phyloP scores from a whole-genome alignment of 2,329 filamentous ascomycete species.

The Hypoxylon sp. region DNA sequence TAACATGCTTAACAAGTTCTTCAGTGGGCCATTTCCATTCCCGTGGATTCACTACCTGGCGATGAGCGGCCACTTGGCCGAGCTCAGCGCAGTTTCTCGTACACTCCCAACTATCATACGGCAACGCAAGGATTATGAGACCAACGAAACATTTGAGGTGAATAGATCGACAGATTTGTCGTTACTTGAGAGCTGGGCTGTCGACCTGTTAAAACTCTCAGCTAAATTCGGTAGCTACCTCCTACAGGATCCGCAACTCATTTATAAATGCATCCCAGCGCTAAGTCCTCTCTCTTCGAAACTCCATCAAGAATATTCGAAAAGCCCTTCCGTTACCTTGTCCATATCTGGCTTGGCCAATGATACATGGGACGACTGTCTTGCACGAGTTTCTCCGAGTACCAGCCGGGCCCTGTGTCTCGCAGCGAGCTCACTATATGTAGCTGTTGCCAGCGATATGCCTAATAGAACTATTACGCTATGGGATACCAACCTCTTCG shows the following conservation, averaged over 20 bases:
- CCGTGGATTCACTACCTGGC: neutral
- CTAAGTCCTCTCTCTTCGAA: slow-evolving; percentile 43
- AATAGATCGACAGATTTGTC: neutral
- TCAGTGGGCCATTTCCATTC: neutral
- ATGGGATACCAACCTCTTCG: neutral
- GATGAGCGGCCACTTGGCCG: neutral
- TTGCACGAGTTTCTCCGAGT: slow-evolving; percentile 42
- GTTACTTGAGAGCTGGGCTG: neutral
- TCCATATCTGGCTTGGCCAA: slow-evolving; percentile 41
- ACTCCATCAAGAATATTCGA: slow-evolving; percentile 38
- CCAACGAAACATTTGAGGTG: neutral
- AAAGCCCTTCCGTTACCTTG: slow-evolving; percentile 27
- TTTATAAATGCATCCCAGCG: slow-evolving; percentile 46
- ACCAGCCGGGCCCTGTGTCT: slow-evolving; percentile 27
- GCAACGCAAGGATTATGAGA: neutral
- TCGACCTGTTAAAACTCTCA: neutral
- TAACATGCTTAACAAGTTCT: neutral
- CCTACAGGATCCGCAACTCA: slow-evolving; percentile 37
- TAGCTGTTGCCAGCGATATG: neutral
- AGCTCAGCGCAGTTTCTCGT: neutral
- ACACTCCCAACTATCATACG: neutral
- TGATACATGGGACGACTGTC: slow-evolving; percentile 46
- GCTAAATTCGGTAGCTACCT: slow-evolving; percentile 15
- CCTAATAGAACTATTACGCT: neutral
- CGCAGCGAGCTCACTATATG: slow-evolving; percentile 17